Evolutionary conservation across 371 early-diverging fungal species (phyloP).

Genomic region (Haplosporangium sp.): DNA sequence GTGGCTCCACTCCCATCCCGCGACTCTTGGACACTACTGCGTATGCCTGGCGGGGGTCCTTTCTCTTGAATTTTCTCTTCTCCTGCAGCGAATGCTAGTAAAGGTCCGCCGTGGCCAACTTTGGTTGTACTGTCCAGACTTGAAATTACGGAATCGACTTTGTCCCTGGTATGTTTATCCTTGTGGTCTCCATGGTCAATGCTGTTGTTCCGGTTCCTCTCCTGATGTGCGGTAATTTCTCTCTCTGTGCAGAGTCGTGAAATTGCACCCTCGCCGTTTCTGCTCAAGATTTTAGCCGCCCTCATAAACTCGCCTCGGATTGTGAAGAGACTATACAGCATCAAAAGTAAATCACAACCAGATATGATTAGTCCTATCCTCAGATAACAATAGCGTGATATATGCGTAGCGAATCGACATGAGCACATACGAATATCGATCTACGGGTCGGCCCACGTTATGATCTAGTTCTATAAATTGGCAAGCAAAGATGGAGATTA

Average conservation of each 20-base stretch:
- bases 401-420: no score
- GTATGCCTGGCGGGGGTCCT: neutral
- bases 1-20: neutral
- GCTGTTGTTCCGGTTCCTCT: constrained; percentile 27
- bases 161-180: constrained; percentile 4
- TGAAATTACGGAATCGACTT: neutral
- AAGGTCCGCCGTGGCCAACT: neutral
- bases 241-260: constrained; percentile 36
- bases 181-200: constrained; percentile 1
- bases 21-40: constrained; percentile 2
- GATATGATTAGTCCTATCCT: no score
- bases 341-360: neutral
- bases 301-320: constrained; percentile 59
- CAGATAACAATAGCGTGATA: no score
- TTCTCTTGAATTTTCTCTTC: constrained; percentile 12
- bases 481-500: neutral
- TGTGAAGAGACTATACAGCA: constrained; percentile 35
- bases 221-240: constrained; percentile 25
- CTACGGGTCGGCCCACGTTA: constrained; percentile 55
- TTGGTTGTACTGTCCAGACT: neutral
- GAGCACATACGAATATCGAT: constrained; percentile 39
- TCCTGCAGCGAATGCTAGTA: constrained; percentile 12
- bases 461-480: constrained; percentile 46
- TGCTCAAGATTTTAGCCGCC: constrained; percentile 55
- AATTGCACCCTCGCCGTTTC: constrained; percentile 34